Base-by-base conservation (phyloP, 371 early-diverging fungal species). In the Mortierella sp. region DNA sequence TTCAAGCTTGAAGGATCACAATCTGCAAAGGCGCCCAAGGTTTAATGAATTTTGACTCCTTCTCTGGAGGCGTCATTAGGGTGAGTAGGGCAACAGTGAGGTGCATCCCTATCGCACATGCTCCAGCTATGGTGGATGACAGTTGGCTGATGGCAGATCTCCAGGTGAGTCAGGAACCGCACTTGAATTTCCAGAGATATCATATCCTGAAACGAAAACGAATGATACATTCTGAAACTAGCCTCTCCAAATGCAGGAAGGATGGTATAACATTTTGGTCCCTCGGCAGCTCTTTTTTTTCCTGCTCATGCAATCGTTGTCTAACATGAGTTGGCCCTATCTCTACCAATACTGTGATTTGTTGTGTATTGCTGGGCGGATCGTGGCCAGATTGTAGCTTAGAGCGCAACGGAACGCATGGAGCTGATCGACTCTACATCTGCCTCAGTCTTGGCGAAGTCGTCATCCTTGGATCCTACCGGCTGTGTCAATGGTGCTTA, bases 141-240 rank as follows among this genome's bases (percentile, higher is more conserved):
- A 8, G 13, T 9, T 0, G 34, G 31, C 21, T 47, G 7, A 21
- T 28, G 9, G 10, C 24, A 16, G 3, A 77, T 5, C 9, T 74
- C 70, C 24, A 79, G 54, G 7, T 48, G 47, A 1, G 80, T 80
- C 72, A 80, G 28, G 42, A 70, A 71, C 71, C 26, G 24, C 2
- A 71, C 70, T 9, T 42, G 52, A n/a, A 54, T n/a, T 5, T 50
- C 72, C 48, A 74, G 45, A 44, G 71, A 80, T 7, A 71, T 34
- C 19, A 75, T 21, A 71, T 80, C 80, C 50, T 74, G 75, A 26
- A 48, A 70, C 24, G 75, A 42, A 8, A 74, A 11, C 24, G 42
- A 31, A 8, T 57, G 38, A 6, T n/a, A 3, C 21, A 0, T 1
- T 19, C 26, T 16, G 1, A 63, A 13, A 47, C 48, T 16, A 73